phyloP scores from a whole-genome alignment of 306 rosid species.

The Sechiopsis laciniata region DNA sequence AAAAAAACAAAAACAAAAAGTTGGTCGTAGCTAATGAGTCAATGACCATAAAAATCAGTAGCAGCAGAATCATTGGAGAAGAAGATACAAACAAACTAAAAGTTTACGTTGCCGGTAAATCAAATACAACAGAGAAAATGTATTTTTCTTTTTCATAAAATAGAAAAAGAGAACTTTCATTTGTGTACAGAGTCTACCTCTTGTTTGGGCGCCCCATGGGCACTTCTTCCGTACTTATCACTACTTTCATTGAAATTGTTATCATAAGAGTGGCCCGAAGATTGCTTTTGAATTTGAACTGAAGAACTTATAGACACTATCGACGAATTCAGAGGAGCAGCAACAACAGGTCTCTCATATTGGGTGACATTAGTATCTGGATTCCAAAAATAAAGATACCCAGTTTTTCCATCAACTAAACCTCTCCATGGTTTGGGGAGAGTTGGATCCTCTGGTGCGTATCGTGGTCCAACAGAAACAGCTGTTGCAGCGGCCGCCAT shows the following conservation, averaged over 20 bases:
- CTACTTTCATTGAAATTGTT: conserved; percentile 42
- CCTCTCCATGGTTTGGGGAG: conserved; percentile 97
- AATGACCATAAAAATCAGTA: neutral
- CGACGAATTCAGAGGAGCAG: conserved; percentile 46
- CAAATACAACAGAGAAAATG: no score
- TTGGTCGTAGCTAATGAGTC: neutral
- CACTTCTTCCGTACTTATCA: conserved; percentile 60
- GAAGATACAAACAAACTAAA: neutral
- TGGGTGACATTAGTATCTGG: conserved; percentile 96
- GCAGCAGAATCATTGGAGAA: neutral
- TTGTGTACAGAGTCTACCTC: conserved; percentile 39
- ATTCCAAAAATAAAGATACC: conserved; percentile 97
- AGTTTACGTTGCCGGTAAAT: no score
- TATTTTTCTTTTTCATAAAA: neutral
- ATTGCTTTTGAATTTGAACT: conserved; percentile 62
- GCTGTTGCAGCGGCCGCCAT: conserved; percentile 91
- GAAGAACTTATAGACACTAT: conserved; percentile 63
- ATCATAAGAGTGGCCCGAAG: conserved; percentile 47
- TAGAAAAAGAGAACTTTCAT: conserved; percentile 30
- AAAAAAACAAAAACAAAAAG: neutral
- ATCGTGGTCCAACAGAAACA: conserved; percentile 64
- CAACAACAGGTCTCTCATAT: conserved; percentile 65
- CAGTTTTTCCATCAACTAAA: conserved; percentile 96
- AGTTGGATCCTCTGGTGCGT: conserved; percentile 90
- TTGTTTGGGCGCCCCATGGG: conserved; percentile 38